phyloP scores from a whole-genome alignment of 345 rosid genomes.

The Moricandia arvensis region DNA sequence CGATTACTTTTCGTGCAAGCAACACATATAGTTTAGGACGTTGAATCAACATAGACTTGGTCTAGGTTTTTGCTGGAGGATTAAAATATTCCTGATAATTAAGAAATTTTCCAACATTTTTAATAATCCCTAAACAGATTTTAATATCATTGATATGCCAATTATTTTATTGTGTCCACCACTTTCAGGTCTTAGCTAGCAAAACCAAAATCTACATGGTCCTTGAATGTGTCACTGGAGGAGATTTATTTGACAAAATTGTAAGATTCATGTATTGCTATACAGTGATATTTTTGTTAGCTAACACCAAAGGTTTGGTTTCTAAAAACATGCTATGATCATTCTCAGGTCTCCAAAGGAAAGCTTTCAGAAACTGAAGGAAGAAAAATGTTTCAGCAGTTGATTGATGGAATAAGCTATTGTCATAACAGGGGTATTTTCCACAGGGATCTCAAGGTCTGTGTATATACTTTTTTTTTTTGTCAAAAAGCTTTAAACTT shows the following conservation, averaged over 20 bases:
- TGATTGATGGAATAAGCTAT: constrained; percentile 81
- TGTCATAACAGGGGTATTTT: constrained; percentile 79
- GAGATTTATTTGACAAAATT: constrained; percentile 79
- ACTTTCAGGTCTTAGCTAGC: constrained; percentile 80
- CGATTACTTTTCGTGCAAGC: constrained; percentile 13
- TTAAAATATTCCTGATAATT: background rate
- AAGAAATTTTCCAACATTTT: background rate
- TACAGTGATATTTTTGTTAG: background rate
- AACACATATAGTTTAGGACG: background rate
- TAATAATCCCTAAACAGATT: too few species aligned
- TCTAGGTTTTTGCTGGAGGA: background rate
- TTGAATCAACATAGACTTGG: constrained; percentile 2
- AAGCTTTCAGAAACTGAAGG: constrained; percentile 65
- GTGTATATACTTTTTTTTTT: constrained; percentile 15
- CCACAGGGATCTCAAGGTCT: constrained; percentile 94
- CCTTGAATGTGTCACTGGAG: constrained; percentile 77
- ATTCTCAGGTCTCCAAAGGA: constrained; percentile 57
- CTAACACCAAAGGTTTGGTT: background rate
- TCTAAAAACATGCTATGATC: background rate
- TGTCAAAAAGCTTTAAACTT: background rate
- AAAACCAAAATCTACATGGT: constrained; percentile 86
- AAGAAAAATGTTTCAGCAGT: constrained; percentile 82
- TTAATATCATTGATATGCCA: background rate
- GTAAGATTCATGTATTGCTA: constrained; percentile 40
- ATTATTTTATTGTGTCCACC: background rate